Conservation (phyloP, 2,329 filamentous ascomycete species). For the Alternaria triticimaculans region DNA sequence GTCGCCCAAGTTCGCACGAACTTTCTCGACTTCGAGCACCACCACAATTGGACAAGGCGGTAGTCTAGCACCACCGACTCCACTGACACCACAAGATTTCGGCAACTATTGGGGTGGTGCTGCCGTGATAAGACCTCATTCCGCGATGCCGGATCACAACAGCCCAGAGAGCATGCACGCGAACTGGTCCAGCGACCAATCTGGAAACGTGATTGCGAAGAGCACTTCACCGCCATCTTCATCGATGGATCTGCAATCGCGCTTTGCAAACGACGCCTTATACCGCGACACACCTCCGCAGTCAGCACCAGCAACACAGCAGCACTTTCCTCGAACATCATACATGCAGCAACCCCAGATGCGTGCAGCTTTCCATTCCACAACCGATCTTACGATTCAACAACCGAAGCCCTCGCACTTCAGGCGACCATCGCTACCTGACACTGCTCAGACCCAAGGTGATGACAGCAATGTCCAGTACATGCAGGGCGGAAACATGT, state of each 20-base stretch:
- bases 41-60: constrained; percentile 45
- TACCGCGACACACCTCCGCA: constrained; percentile 58
- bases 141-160: constrained; percentile 45
- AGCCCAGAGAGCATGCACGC: constrained; percentile 49
- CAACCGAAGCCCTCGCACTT: constrained; percentile 48
- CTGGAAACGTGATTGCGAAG: constrained; percentile 38
- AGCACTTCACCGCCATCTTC: constrained; percentile 56
- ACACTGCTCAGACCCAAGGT: constrained; percentile 29
- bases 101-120: constrained; percentile 52
- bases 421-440: constrained; percentile 47
- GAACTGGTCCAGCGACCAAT: constrained; percentile 48
- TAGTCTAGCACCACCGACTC: constrained; percentile 57
- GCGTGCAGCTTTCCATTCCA: constrained; percentile 42
- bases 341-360: constrained; percentile 47
- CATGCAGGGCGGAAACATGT: constrained; percentile 29
- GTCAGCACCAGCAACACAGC: constrained; percentile 58
- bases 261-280: constrained; percentile 40
- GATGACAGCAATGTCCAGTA: constrained; percentile 37
- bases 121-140: constrained; percentile 36
- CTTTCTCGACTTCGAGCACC: constrained; percentile 47
- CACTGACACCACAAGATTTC: constrained; percentile 53
- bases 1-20: constrained; percentile 54
- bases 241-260: constrained; percentile 46
- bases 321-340: constrained; percentile 50
- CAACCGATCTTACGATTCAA: constrained; percentile 42